Evolutionary conservation across 805 yeast genomes (phyloP), one percentile per base, ranked within the genome.

Genomic region (Ogataea nonfermentans): DNA sequence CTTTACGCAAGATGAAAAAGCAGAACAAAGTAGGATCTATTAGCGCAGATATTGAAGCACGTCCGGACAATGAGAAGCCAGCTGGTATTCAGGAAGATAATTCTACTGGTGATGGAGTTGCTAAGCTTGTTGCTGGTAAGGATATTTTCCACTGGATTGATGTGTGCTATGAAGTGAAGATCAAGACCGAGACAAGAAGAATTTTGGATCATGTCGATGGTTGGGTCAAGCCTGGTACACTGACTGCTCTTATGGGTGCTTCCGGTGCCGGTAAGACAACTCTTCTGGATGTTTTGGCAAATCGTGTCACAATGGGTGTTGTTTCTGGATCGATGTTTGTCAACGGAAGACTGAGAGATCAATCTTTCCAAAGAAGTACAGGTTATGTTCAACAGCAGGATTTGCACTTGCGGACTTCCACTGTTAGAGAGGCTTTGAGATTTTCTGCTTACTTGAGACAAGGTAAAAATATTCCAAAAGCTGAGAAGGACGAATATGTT

Each of bases 191-290:
- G 46, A 69, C 76, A 20, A 70, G 88, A 55, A 70, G 79, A 44
- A 74, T 84, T 46, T 63, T 84, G 55, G 68, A 70, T 45, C 72
- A 75, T 45, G 85, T 84, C 41, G 86, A 81, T 56, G 93, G 91
- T 35, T 84, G 86, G 84, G 89, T 84, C 29, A 81, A 81, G 56
- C 90, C 90, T 8, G 90, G 90, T 48, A 82, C 88, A 32, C 65
- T 84, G 56, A 84, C 91, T 37, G 93, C 93, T 9, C 57, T 76
- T 20, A 74, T 76, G 79, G 81, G 81, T 49, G 79, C 75, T 33
- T 74, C 81, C n/a, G 81, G 81, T 56, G 80, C 80, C 20, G 81
- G 82, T 54, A 76, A 76, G 50, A 76, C 81, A 9, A 76, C 81
- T 9, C 58, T 76, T 38, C 63, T 76, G 49, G 77, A 76, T 55